phyloP scores from a whole-genome alignment of 768 basidiomycete species.

The Ramaria rubella region DNA sequence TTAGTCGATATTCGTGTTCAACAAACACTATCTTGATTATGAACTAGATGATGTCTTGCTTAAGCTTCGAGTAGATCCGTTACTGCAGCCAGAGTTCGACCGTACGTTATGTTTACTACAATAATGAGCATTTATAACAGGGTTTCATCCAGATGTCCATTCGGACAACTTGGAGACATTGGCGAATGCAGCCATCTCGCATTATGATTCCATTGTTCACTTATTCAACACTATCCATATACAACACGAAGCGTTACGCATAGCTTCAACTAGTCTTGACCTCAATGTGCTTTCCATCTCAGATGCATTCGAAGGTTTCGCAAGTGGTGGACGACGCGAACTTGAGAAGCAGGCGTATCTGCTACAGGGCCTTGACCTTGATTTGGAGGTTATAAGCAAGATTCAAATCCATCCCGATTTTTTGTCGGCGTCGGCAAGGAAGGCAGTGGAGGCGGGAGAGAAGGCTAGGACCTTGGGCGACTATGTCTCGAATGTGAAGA shows the following conservation, averaged over 20 bases:
- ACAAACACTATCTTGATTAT: constrained; percentile 70
- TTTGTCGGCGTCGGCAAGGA: constrained; percentile 57
- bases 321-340: constrained; percentile 50
- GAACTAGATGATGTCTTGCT: constrained; percentile 58
- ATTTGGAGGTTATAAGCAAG: constrained; percentile 61
- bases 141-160: constrained; percentile 40
- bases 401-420: constrained; percentile 73
- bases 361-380: constrained; percentile 58
- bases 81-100: constrained; percentile 64
- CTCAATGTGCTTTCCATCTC: constrained; percentile 63
- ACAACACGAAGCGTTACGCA: constrained; percentile 64
- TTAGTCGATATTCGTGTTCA: constrained; percentile 76
- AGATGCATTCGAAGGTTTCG: constrained; percentile 63
- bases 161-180: constrained; percentile 21
- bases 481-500: constrained; percentile 72
- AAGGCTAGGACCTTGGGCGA: constrained; percentile 66
- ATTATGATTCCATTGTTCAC: constrained; percentile 55
- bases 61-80: constrained; percentile 54
- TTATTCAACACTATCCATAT: constrained; percentile 46
- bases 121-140: background rate
- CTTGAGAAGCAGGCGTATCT: constrained; percentile 59
- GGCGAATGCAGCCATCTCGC: constrained; percentile 47
- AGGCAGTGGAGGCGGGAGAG: constrained; percentile 66
- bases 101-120: constrained; percentile 34
- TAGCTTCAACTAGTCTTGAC: constrained; percentile 69